Evolutionary conservation across 768 basidiomycete species (phyloP), one percentile per base, ranked within the genome.

Genomic region (Mrakia gelida): DNA sequence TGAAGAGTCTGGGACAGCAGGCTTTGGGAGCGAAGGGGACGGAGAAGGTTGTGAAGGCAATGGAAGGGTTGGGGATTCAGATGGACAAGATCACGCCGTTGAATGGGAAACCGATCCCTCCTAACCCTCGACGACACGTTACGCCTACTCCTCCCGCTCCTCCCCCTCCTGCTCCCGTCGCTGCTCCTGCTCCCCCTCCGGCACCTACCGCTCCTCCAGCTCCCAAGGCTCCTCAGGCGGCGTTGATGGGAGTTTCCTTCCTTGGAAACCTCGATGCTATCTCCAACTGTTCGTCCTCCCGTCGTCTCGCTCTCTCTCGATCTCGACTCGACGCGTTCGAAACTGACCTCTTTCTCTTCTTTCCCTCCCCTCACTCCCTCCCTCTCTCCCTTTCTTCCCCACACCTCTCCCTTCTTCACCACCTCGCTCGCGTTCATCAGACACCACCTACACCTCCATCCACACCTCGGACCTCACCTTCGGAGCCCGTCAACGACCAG

Each of bases 171-270:
- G 18, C 56, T 13, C n/a, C 45, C 32, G 16, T 26, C 49, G 71
- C 71, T 18, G 61, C 49, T 52, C 18, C 75, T 13, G 11, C 34
- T 38, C 26, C 61, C 1, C n/a, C 61, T 18, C 41, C 75, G 1
- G 61, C 38, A 38, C 38, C 65, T 21, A 10, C 65, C 7, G 23
- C 67, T 70, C 67, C 34, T 41, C 34, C 41, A 3, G 21, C 67
- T 16, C 67, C 67, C 67, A 23, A 15, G 23, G 34, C 67, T 43
- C 38, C 67, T 32, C 89, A 89, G 0, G 83, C 84, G 1, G 91
- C 91, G 15, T 86, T 94, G 70, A 87, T 93, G 77, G 93, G 92
- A 0, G 84, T 93, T 65, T 94, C 92, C 8, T 87, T 95, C 79
- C 86, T 94, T n/a, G 92, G 93, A 13, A 79, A 79, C 62, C 52